phyloP scores from a whole-genome alignment of 306 rosid species.

The Prinsepia uniflora region DNA sequence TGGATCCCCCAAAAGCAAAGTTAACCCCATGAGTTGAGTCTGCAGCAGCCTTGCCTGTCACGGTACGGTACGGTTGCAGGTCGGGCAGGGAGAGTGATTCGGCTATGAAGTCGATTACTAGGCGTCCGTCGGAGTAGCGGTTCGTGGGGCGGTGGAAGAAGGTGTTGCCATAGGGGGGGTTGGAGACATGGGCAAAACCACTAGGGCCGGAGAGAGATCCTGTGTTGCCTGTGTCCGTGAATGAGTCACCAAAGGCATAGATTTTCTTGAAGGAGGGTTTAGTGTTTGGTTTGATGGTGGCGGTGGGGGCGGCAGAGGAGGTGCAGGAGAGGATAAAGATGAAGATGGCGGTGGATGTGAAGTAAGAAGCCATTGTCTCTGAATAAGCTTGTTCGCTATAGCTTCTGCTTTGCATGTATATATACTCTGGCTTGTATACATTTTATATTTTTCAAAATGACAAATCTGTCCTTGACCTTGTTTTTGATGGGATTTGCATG shows the following conservation, averaged over 20 bases:
- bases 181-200: conserved; percentile 77
- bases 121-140: conserved; percentile 86
- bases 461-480: neutral
- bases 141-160: conserved; percentile 82
- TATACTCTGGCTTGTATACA: neutral
- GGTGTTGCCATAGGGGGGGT: conserved; percentile 67
- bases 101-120: conserved; percentile 76
- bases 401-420: neutral
- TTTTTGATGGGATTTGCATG: no score
- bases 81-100: conserved; percentile 68
- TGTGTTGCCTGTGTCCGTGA: conserved; percentile 96
- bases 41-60: conserved; percentile 20
- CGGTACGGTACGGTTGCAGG: conserved; percentile 53
- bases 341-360: conserved; percentile 15
- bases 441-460: neutral
- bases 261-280: conserved; percentile 56
- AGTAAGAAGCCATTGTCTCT: conserved; percentile 31
- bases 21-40: conserved; percentile 57
- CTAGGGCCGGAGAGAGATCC: conserved; percentile 57
- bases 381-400: neutral
- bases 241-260: conserved; percentile 88
- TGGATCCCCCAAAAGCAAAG: conserved; percentile 91
- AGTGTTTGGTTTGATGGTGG: conserved; percentile 16
- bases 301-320: conserved; percentile 16
- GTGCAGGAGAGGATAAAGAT: conserved; percentile 34